phyloP scores from a whole-genome alignment of 345 rosid genomes.

The Aquilaria yunnanensis region DNA sequence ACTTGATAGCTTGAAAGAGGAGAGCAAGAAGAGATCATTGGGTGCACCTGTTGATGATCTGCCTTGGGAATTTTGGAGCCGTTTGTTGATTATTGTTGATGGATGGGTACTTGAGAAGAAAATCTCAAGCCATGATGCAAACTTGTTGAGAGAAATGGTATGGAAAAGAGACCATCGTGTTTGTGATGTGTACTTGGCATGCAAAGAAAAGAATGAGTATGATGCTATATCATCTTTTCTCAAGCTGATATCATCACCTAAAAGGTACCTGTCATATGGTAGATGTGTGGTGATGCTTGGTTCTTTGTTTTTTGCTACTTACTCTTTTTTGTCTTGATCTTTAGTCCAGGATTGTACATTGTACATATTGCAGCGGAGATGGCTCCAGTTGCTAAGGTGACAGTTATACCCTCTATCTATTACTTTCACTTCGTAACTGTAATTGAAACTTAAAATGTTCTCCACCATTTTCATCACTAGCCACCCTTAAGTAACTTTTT shows the following conservation, averaged over 20 bases:
- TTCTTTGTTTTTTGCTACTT: slow-evolving; percentile 3
- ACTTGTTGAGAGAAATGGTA: slow-evolving; percentile 67
- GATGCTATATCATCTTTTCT: slow-evolving; percentile 62
- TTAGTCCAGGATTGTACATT: slow-evolving; percentile 81
- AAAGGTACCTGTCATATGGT: slow-evolving; percentile 38
- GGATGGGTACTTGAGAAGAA: slow-evolving; percentile 95
- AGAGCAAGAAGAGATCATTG: slow-evolving; percentile 59
- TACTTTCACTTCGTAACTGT: not conserved
- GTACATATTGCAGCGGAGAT: slow-evolving; percentile 94
- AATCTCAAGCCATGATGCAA: slow-evolving; percentile 55
- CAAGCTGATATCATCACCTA: slow-evolving; percentile 46
- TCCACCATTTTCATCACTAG: too few relatives aligned
- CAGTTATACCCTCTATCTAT: slow-evolving; percentile 16
- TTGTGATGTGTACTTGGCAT: slow-evolving; percentile 48
- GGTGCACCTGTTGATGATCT: slow-evolving; percentile 70
- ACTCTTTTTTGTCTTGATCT: slow-evolving; percentile 31
- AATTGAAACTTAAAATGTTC: too few relatives aligned
- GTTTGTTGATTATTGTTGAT: slow-evolving; percentile 69
- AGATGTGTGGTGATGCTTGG: not conserved
- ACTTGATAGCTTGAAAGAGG: slow-evolving; percentile 64
- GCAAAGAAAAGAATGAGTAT: slow-evolving; percentile 60
- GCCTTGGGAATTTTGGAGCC: slow-evolving; percentile 94
- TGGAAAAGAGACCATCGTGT: slow-evolving; percentile 74
- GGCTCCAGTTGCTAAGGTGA: slow-evolving; percentile 99
- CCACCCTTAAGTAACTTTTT: too few relatives aligned